phyloP scores from a whole-genome alignment of 306 rosid species.

The Cucurbita argyrosperma region DNA sequence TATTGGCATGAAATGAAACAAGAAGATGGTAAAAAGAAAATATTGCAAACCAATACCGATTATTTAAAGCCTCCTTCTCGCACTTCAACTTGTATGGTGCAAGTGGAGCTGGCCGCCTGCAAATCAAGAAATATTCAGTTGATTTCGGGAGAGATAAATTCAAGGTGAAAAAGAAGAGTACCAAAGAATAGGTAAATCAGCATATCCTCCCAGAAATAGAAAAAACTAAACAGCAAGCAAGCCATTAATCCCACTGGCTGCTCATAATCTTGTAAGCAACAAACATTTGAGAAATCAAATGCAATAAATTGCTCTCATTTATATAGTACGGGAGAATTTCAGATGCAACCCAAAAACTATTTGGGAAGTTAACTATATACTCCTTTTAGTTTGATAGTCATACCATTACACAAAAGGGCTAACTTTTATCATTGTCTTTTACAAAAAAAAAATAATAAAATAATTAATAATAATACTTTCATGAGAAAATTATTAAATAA shows the following conservation, averaged over 20 bases:
- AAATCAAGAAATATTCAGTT: constrained; percentile 10
- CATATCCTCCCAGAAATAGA: neutral
- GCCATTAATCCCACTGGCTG: neutral
- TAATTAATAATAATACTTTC: neutral
- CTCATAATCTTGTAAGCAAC: neutral
- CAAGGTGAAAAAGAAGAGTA: neutral
- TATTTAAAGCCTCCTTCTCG: constrained; percentile 67
- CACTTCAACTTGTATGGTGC: constrained; percentile 83
- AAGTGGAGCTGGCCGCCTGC: constrained; percentile 62
- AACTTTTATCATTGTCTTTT: neutral
- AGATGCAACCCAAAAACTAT: neutral
- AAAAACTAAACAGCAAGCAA: neutral
- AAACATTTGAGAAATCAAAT: too few species aligned
- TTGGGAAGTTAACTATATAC: neutral
- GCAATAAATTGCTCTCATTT: neutral
- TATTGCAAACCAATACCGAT: constrained; percentile 34
- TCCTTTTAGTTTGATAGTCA: neutral
- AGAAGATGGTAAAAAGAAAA: neutral
- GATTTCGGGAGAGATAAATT: neutral
- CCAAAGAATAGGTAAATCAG: neutral
- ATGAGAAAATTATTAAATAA: neutral
- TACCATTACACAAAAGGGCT: neutral
- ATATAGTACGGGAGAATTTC: neutral
- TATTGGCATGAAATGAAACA: neutral
- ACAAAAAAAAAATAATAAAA: neutral